These are phyloP conservation scores for Ulota crispa DNA, from an alignment of 225 moss, liverwort and hornwort genomes.

Conservation along the genomic window DNA sequence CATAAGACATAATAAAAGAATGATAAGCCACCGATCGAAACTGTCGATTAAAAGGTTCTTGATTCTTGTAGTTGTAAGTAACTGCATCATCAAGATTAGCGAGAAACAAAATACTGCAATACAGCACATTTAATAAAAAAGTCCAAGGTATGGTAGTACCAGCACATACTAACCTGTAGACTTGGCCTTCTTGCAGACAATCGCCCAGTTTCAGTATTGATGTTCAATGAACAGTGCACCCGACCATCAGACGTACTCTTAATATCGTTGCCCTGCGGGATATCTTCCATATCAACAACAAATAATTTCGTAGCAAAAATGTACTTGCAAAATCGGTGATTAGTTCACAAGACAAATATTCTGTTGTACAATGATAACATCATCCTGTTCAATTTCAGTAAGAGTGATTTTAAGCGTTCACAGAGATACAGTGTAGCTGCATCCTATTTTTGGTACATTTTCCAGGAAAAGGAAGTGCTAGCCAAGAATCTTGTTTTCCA, in stretches of 20 bases:
- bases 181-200: constrained; percentile 99
- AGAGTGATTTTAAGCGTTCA: background rate
- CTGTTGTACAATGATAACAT: background rate
- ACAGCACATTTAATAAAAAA: background rate
- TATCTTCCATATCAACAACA: constrained; percentile 17
- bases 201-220: constrained; percentile 97
- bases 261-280: constrained; percentile 83
- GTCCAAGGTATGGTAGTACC: constrained; percentile 1
- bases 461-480: background rate
- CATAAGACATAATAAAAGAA: background rate
- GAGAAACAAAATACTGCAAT: background rate
- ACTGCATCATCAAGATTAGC: background rate
- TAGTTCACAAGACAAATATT: background rate
- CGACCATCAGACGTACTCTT: constrained; percentile 81
- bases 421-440: background rate
- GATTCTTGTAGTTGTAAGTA: background rate
- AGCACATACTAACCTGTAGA: constrained; percentile 69
- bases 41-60: background rate
- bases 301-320: background rate
- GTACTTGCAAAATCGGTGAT: background rate
- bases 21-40: background rate
- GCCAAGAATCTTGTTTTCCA: background rate
- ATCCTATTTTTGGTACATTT: background rate
- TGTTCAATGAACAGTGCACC: constrained; percentile 95
- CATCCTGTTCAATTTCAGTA: background rate